These are phyloP conservation scores for Amanita muscaria DNA, from an alignment of 768 basidiomycete species.

Conservation along the genomic window DNA sequence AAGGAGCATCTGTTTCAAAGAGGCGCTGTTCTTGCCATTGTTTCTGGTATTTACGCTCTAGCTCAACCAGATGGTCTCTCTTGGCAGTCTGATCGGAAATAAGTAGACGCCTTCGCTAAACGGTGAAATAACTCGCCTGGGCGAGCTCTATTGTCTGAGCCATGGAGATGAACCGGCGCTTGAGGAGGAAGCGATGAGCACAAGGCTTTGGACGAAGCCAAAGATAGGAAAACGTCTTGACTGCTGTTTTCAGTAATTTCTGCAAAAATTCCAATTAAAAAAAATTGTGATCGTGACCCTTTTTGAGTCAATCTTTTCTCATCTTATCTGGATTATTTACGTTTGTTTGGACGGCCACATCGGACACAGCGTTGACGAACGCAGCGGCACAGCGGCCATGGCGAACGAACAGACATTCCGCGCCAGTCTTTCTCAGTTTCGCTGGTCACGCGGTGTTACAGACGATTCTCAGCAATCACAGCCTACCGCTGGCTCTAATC, in stretches of 20 bases:
- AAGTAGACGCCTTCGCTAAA: background rate
- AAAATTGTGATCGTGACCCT: no score
- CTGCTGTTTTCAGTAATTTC: slow-evolving; percentile 6
- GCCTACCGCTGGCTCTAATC: slow-evolving; percentile 36
- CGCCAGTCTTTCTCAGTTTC: slow-evolving; percentile 71
- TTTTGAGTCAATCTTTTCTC: slow-evolving; percentile 6
- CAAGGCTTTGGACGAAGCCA: slow-evolving; percentile 9
- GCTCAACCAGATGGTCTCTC: slow-evolving; percentile 73
- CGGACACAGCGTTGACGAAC: background rate
- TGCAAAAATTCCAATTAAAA: no score
- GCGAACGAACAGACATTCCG: slow-evolving; percentile 59
- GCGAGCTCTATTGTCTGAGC: slow-evolving; percentile 59
- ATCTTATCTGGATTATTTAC: slow-evolving; percentile 2
- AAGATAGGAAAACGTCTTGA: slow-evolving; percentile 6
- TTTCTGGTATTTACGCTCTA: slow-evolving; percentile 82
- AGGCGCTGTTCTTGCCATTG: slow-evolving; percentile 69
- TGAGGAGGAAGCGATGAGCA: slow-evolving; percentile 8
- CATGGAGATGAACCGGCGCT: slow-evolving; percentile 24
- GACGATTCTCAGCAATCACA: slow-evolving; percentile 52
- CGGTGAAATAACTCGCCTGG: slow-evolving; percentile 31
- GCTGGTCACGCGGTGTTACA: slow-evolving; percentile 68
- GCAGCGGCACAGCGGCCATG: background rate
- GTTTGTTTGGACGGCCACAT: background rate
- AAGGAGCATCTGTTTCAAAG: slow-evolving; percentile 83
- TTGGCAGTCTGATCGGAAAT: slow-evolving; percentile 73